Evolutionary conservation across 73 alveolate genomes (phyloP).

Genomic region (Paramecium sexaurelia): DNA sequence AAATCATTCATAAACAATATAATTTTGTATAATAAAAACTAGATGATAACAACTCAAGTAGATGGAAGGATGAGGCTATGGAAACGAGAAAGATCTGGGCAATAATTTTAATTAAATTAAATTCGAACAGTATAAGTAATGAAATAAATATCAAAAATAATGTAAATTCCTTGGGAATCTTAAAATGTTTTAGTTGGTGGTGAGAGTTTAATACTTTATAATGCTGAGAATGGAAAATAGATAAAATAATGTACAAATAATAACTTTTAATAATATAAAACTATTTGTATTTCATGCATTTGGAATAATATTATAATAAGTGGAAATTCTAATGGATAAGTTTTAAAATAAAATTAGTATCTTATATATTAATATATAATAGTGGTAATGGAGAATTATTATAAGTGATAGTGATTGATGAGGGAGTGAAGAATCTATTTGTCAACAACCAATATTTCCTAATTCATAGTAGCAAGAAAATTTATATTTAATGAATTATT

Average conservation of each 20-base stretch:
- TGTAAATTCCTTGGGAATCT: slow-evolving; percentile 23
- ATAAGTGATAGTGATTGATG: background rate
- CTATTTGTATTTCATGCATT: background rate
- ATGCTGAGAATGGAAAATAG: background rate
- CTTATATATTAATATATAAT: background rate
- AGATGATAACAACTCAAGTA: background rate
- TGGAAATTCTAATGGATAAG: background rate
- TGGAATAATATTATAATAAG: background rate
- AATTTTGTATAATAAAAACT: background rate
- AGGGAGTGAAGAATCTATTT: background rate
- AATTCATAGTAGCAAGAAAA: background rate
- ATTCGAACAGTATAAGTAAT: background rate
- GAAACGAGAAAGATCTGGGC: background rate
- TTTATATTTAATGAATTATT: background rate
- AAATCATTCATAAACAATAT: slow-evolving; percentile 2
- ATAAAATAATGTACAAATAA: background rate
- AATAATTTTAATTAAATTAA: background rate
- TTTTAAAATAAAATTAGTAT: background rate
- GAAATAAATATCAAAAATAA: background rate
- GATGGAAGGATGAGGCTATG: slow-evolving; percentile 49
- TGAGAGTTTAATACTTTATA: background rate
- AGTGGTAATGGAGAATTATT: slow-evolving; percentile 23
- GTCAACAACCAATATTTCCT: background rate
- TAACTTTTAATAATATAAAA: background rate
- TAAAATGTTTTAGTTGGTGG: slow-evolving; percentile 3